Percentiles rank a stretch among this genome's conserved stretches.
Evolutionary conservation across 2,329 filamentous ascomycete genomes (phyloP).

Genomic region (Ophiostoma piceae): DNA sequence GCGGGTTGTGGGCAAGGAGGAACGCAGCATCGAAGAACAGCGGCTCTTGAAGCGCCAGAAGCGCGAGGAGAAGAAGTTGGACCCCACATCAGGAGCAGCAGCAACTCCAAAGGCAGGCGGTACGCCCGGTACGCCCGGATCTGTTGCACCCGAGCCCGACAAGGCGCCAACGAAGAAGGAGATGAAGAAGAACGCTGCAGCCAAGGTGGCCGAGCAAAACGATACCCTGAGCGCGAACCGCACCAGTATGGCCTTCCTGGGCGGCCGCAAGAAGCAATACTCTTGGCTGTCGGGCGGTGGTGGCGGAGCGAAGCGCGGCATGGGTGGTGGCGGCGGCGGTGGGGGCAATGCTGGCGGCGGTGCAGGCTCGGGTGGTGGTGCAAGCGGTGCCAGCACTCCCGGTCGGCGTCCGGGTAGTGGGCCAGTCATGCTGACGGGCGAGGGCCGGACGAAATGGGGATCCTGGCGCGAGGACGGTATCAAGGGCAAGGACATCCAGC

Average conservation of each 20-base stretch:
- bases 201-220: slow-evolving; percentile 70
- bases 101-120: slow-evolving; percentile 48
- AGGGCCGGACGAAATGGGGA: slow-evolving; percentile 61
- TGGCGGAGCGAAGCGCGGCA: slow-evolving; percentile 34
- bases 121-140: slow-evolving; percentile 56
- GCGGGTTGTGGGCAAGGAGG: slow-evolving; percentile 58
- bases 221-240: slow-evolving; percentile 78
- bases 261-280: slow-evolving; percentile 64
- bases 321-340: slow-evolving; percentile 34
- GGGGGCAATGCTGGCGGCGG: slow-evolving; percentile 11
- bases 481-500: slow-evolving; percentile 72
- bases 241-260: slow-evolving; percentile 65
- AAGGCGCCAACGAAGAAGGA: slow-evolving; percentile 86
- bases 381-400: slow-evolving; percentile 23
- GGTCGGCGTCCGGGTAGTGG: slow-evolving; percentile 31
- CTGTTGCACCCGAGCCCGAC: slow-evolving; percentile 56
- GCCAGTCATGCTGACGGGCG: slow-evolving; percentile 47
- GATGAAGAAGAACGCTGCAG: slow-evolving; percentile 66
- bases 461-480: slow-evolving; percentile 72
- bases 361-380: not conserved
- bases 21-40: slow-evolving; percentile 67
- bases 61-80: slow-evolving; percentile 53
- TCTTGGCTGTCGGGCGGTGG: slow-evolving; percentile 64
- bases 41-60: slow-evolving; percentile 63
- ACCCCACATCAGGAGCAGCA: slow-evolving; percentile 47